These are phyloP conservation scores for Asterochloris erici DNA, from an alignment of 139 green algal genomes.

Conservation along the genomic window DNA sequence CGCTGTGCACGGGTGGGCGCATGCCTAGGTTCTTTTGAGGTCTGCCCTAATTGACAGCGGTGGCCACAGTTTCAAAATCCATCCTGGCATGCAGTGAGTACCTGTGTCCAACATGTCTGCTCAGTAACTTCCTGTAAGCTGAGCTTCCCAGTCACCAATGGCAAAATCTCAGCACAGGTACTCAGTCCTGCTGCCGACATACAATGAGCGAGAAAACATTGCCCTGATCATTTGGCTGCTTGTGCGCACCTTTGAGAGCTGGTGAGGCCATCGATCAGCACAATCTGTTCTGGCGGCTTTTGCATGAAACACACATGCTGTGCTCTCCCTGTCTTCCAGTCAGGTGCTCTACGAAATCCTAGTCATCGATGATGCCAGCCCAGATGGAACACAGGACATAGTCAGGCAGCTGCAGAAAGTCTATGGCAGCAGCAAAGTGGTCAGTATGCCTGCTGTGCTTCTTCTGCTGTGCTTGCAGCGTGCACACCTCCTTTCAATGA, in stretches of 20 bases:
- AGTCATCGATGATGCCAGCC: slow-evolving; percentile 92
- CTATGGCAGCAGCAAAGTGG: slow-evolving; percentile 61
- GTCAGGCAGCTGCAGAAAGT: slow-evolving; percentile 53
- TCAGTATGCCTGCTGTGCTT: neutral
- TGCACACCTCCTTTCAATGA: neutral
- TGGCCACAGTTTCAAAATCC: no score
- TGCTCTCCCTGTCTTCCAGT: slow-evolving; percentile 26
- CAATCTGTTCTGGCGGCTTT: neutral
- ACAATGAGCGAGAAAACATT: slow-evolving; percentile 95
- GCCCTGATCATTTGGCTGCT: slow-evolving; percentile 78
- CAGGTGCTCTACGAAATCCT: slow-evolving; percentile 80
- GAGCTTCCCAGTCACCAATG: no score
- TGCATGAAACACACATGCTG: neutral
- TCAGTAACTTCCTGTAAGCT: no score
- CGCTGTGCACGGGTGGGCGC: no score
- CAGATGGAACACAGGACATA: slow-evolving; percentile 87
- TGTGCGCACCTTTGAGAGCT: slow-evolving; percentile 60
- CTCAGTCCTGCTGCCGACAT: slow-evolving; percentile 94
- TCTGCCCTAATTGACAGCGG: no score
- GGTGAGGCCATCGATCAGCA: slow-evolving; percentile 6
- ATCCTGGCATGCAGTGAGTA: no score
- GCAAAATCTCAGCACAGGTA: slow-evolving; percentile 36
- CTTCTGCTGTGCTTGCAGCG: neutral
- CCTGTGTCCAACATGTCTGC: no score
- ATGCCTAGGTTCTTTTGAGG: no score